A percentile compares a stretch with the other conserved stretches of the same genome.
Evolutionary conservation across 2,329 filamentous ascomycete species (phyloP).

Genomic region (Pseudogymnoascus sp.): DNA sequence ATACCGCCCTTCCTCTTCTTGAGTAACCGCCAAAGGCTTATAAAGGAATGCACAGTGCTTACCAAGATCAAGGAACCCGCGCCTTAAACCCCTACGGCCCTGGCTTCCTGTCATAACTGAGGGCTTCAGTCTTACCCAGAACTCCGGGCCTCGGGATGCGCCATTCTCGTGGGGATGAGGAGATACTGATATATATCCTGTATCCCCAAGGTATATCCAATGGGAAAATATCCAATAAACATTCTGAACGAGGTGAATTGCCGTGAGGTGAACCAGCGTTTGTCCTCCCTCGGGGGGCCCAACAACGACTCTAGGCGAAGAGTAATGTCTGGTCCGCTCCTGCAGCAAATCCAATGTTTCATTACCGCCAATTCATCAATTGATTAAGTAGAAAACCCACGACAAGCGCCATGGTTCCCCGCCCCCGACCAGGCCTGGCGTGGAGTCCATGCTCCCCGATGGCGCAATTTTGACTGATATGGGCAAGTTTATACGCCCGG

Average conservation of each 20-base stretch:
- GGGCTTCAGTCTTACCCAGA: background rate
- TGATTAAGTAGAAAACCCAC: background rate
- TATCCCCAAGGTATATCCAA: background rate
- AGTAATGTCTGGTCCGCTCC: background rate
- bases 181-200: background rate
- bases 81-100: background rate
- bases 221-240: background rate
- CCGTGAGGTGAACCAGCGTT: background rate
- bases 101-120: background rate
- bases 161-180: background rate
- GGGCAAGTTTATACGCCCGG: background rate
- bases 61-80: background rate
- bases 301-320: background rate
- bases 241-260: background rate
- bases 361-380: background rate
- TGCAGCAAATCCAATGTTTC: background rate
- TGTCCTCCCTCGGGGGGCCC: too few relatives aligned
- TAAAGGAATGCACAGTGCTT: background rate
- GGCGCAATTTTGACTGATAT: background rate
- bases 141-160: background rate
- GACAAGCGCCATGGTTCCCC: background rate
- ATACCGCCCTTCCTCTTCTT: background rate
- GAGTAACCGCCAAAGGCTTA: background rate
- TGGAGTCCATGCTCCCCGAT: background rate
- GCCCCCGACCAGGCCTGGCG: background rate